Evolutionary conservation across 139 green algal species (phyloP), one percentile per base, ranked within the genome.

Genomic region (Chlorella vulgaris): DNA sequence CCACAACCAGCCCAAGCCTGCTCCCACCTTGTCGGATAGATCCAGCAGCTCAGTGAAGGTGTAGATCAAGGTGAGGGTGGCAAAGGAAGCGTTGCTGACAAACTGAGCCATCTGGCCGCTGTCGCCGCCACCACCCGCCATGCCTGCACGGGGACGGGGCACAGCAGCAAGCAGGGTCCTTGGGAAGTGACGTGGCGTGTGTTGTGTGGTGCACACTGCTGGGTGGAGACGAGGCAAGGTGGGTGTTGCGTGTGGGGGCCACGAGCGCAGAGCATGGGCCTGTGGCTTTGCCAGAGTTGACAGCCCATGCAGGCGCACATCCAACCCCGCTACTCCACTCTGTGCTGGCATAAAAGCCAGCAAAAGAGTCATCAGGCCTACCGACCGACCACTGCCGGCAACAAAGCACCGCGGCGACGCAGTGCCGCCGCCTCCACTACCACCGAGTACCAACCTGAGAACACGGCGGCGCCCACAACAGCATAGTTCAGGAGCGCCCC

Each of bases 61-160:
- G 86, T 91, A 90, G 60, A 92, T 89, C 21, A 93, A 85, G 6
- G 70, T 81, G 21, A 94, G 84, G 24, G 87, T 89, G 39, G 88
- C 89, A 50, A 96, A 96, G 4, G 91, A 92, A 7, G 92, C 88
- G 39, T 94, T 93, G 40, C 81, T 90, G 7, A 96, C 82, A 47
- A 91, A 89, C 73, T 91, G 55, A 19, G 92, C 91, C 28, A 85
- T 47, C n/a, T 83, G 47, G 35, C 90, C 90, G 21, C 75, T 28
- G 35, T 68, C 47, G n/a, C 50, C 50, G 31, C 69, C 70, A 24
- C 29, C 51, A 13, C 28, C 51, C 42, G 43, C 67, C 26, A 55
- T 31, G 29, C 60, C 66, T 76, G 73, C 38, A 42, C 31, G 53
- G 19, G 39, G 68, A 2, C 7, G 40, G 36, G 68, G 15, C 4